These are phyloP conservation scores for Entoloma clypeatum DNA, from an alignment of 1,284 basidiomycete genomes.

Conservation along the genomic window DNA sequence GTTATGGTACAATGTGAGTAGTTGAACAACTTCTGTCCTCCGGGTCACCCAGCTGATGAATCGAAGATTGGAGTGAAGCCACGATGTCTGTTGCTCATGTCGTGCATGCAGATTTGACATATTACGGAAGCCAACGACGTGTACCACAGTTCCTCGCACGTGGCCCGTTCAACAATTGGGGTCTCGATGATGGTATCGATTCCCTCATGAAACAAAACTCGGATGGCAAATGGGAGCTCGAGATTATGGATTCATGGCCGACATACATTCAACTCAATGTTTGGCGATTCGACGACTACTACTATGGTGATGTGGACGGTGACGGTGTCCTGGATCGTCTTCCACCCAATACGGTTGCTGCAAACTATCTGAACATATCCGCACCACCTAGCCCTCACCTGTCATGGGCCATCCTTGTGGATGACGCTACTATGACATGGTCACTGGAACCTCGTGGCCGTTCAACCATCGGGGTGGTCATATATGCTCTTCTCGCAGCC, in stretches of 20 bases:
- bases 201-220: constrained; percentile 60
- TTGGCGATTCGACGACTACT: constrained; percentile 84
- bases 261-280: constrained; percentile 85
- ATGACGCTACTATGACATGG: constrained; percentile 79
- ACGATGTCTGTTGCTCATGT: constrained; percentile 61
- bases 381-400: constrained; percentile 77
- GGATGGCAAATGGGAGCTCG: constrained; percentile 71
- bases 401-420: constrained; percentile 78
- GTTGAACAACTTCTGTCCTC: constrained; percentile 4
- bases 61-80: constrained; percentile 69
- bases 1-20: constrained; percentile 81
- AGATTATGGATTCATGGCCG: constrained; percentile 87
- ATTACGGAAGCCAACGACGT: constrained; percentile 56
- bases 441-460: constrained; percentile 76
- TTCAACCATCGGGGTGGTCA: constrained; percentile 73
- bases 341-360: constrained; percentile 79
- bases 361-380: constrained; percentile 88
- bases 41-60: constrained; percentile 7
- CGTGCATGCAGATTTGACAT: constrained; percentile 74
- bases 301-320: constrained; percentile 84
- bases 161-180: constrained; percentile 88
- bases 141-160: constrained; percentile 84
- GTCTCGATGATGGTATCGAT: constrained; percentile 77
- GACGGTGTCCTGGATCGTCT: constrained; percentile 87
- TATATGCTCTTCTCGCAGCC: constrained; percentile 76